phyloP scores from a whole-genome alignment of 768 basidiomycete species.

The Dendrothele bispora region DNA sequence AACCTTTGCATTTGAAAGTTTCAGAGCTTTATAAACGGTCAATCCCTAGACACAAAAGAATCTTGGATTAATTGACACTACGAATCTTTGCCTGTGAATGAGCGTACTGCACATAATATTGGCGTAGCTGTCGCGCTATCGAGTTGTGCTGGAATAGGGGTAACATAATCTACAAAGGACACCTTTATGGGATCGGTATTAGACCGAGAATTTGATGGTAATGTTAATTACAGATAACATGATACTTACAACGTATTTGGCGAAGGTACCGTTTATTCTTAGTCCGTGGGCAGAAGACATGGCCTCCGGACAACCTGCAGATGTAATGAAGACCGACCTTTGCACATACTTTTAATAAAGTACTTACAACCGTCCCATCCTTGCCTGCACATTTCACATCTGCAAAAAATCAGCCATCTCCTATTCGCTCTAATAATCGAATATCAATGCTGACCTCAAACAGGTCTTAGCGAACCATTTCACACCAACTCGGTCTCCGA shows the following conservation, averaged over 20 bases:
- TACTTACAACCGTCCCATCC: slow-evolving; percentile 50
- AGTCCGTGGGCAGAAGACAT: slow-evolving; percentile 55
- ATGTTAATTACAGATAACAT: no score
- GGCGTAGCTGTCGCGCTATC: slow-evolving; percentile 64
- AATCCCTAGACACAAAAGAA: slow-evolving; percentile 47
- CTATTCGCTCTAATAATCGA: not conserved
- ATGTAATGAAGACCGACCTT: no score
- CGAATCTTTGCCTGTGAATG: not conserved
- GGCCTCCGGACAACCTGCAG: slow-evolving; percentile 45
- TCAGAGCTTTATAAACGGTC: slow-evolving; percentile 80
- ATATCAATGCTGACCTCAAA: slow-evolving; percentile 24
- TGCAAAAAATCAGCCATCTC: slow-evolving; percentile 14
- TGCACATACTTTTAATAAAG: no score
- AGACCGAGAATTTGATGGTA: no score
- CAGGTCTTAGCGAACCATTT: slow-evolving; percentile 59
- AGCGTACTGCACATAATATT: slow-evolving; percentile 67
- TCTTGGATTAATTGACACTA: not conserved
- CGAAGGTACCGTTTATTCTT: slow-evolving; percentile 69
- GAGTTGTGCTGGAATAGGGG: slow-evolving; percentile 69
- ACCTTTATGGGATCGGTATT: slow-evolving; percentile 32
- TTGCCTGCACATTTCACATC: slow-evolving; percentile 70
- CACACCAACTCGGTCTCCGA: slow-evolving; percentile 78
- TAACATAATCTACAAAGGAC: slow-evolving; percentile 66
- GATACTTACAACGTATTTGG: slow-evolving; percentile 53
- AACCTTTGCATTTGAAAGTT: slow-evolving; percentile 51